phyloP scores from a whole-genome alignment of 495 filamentous ascomycete genomes.

The Cairneyella variabilis region DNA sequence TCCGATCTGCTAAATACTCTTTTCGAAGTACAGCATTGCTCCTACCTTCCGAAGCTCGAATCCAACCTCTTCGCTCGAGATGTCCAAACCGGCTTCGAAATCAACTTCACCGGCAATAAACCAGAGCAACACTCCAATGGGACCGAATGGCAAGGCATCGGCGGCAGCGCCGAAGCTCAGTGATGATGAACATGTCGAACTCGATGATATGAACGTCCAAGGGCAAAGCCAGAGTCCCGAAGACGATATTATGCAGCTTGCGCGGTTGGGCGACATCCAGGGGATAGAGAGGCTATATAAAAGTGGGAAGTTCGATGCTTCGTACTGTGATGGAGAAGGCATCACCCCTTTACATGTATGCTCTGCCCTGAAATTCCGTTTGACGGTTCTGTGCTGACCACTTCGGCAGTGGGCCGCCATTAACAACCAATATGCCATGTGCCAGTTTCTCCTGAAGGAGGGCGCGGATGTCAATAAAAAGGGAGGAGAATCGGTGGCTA shows the following conservation, averaged over 20 bases:
- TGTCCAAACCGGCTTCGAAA: too few relatives aligned
- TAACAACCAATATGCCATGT: conserved; percentile 95
- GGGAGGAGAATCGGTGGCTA: conserved; percentile 89
- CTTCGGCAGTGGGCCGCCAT: conserved; percentile 89
- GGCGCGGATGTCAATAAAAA: conserved; percentile 92
- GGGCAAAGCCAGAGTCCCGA: conserved; percentile 41
- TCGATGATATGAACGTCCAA: conserved; percentile 56
- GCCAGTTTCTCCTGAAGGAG: conserved; percentile 85
- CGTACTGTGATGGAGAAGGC: conserved; percentile 80
- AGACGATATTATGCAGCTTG: conserved; percentile 93
- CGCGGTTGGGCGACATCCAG: conserved; percentile 78
- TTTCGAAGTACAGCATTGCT: too few relatives aligned
- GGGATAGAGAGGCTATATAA: conserved; percentile 88
- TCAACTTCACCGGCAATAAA: too few relatives aligned
- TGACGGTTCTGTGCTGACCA: conserved; percentile 11
- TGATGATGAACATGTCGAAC: conserved; percentile 62
- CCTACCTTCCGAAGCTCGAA: neutral
- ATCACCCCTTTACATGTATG: conserved; percentile 94
- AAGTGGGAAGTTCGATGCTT: conserved; percentile 72
- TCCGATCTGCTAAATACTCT: too few relatives aligned
- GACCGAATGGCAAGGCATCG: conserved; percentile 51
- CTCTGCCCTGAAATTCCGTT: conserved; percentile 4
- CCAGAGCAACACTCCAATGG: conserved; percentile 25
- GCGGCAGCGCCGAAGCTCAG: conserved; percentile 57
- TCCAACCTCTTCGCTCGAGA: too few relatives aligned